Evolutionary conservation across 352 stramenopile species (phyloP).

Genomic region (Globisporangium cylindrosporum): DNA sequence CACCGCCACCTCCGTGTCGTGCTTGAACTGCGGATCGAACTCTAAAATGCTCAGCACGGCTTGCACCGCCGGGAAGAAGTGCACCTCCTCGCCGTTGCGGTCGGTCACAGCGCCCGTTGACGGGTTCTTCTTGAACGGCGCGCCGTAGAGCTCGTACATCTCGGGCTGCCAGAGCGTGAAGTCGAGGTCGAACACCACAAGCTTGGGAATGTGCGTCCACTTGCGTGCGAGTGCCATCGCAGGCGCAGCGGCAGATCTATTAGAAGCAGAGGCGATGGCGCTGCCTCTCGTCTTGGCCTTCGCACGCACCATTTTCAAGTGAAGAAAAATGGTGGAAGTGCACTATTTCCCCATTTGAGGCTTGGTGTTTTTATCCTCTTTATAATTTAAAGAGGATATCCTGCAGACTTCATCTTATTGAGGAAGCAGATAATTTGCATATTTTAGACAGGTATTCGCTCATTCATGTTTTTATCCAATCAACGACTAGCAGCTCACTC

Average conservation of each 20-base stretch:
- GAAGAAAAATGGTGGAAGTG: neutral
- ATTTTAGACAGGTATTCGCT: neutral
- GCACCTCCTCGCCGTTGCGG: constrained; percentile 66
- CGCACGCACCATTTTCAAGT: constrained; percentile 4
- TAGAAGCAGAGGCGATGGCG: neutral
- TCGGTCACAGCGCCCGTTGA: constrained; percentile 63
- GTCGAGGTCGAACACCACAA: constrained; percentile 77
- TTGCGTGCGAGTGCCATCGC: constrained; percentile 18
- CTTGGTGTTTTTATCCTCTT: neutral
- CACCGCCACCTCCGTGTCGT: constrained; percentile 57
- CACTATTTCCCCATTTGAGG: neutral
- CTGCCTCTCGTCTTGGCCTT: constrained; percentile 15
- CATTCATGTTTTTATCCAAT: neutral
- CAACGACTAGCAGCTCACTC: neutral
- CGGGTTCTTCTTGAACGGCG: constrained; percentile 70
- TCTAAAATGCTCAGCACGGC: constrained; percentile 69
- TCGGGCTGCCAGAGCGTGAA: constrained; percentile 81
- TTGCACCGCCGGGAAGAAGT: constrained; percentile 75
- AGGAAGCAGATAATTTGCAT: neutral
- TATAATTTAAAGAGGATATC: neutral
- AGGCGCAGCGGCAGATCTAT: neutral
- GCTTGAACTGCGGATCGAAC: constrained; percentile 58
- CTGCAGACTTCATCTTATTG: neutral
- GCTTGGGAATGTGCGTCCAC: constrained; percentile 54
- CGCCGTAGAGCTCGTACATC: constrained; percentile 83